Base-by-base conservation (phyloP, 495 filamentous ascomycete species). In the Aspergillus ostianus region DNA sequence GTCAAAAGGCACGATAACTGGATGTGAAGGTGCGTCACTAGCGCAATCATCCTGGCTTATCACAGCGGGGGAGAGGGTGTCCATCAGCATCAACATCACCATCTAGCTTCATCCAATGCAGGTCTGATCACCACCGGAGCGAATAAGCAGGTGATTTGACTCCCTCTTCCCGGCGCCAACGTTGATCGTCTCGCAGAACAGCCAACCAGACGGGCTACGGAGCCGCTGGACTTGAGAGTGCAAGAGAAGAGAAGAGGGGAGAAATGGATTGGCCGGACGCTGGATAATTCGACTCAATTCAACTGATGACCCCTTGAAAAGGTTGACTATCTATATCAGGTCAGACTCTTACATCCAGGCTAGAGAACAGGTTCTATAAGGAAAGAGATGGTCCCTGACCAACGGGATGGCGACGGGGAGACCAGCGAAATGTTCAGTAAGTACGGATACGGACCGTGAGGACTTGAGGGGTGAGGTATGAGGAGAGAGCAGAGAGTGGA, bases 31-130 rank as follows among this genome's bases (percentile, higher is more conserved):
- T 60, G 36, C 62, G 52, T 46, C 53, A 58, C 53, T 62, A 59
- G 58, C 65, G 67, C 69, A 70, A 68, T 68, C 55, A 53, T 55
- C 62, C 73, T 66, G 67, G 70, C 68, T 72, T 70, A 67, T 77
- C 74, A 77, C 74, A 72, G 72, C 69, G 72, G 59, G 51, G 61
- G 58, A 45, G 54, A 55, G 46, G 10, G 56, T 55, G 57, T 32
- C 17, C 21, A 47, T 51, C 53, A 57, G 50, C 27, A 49, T 51
- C 53, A 57, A 55, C 27, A 49, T 60, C 50, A 54, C 58, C 47
- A 41, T 41, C 27, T 58, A 53, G 56, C 61, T 64, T 56, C 63
- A 64, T 64, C 51, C 52, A 45, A 72, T 71, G 73, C 73, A 76
- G 51, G 65, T 65, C 58, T 67, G 61, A 58, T 76, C 73, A 76